These are phyloP conservation scores for Colletotrichum echinochloae DNA, from an alignment of 2,329 filamentous ascomycete genomes.

Conservation along the genomic window DNA sequence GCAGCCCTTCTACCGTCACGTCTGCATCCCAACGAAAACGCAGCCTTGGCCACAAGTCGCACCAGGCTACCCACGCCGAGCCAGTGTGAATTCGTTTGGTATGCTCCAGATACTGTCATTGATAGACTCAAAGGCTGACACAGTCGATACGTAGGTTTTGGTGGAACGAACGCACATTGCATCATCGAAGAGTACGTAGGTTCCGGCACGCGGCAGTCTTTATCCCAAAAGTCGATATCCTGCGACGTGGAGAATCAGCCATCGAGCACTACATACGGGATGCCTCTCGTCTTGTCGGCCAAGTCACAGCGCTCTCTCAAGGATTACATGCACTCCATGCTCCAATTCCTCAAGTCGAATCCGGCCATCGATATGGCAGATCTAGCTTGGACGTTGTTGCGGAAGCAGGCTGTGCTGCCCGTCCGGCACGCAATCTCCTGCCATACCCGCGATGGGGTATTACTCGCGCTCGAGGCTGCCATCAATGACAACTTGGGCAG, in stretches of 20 bases:
- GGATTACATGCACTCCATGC: not conserved
- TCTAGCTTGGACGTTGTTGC: slow-evolving; percentile 7
- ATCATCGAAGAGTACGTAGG: slow-evolving; percentile 18
- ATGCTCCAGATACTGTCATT: not conserved
- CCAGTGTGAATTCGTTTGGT: slow-evolving; percentile 13
- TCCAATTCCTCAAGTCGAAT: not conserved
- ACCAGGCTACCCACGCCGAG: not conserved
- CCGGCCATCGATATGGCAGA: slow-evolving; percentile 11
- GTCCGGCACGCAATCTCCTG: not conserved
- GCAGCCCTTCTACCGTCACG: slow-evolving; percentile 40
- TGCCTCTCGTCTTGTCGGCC: slow-evolving; percentile 22
- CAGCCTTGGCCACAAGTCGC: not conserved
- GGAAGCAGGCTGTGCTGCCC: slow-evolving; percentile 10
- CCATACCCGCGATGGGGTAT: not conserved
- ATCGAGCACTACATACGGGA: not conserved
- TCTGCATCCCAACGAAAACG: not conserved
- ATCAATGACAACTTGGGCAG: not conserved
- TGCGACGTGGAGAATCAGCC: not conserved
- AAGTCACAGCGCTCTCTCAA: slow-evolving; percentile 12
- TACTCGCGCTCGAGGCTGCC: slow-evolving; percentile 9
- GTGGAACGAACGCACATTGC: slow-evolving; percentile 26
- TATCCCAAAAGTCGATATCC: not conserved
- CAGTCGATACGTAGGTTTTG: slow-evolving; percentile 8
- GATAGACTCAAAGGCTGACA: not conserved
- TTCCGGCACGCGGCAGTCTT: not conserved